Evolutionary conservation across 805 yeast genomes (phyloP), one percentile per base, ranked within the genome.

Genomic region (Scheffersomyces stipitis): DNA sequence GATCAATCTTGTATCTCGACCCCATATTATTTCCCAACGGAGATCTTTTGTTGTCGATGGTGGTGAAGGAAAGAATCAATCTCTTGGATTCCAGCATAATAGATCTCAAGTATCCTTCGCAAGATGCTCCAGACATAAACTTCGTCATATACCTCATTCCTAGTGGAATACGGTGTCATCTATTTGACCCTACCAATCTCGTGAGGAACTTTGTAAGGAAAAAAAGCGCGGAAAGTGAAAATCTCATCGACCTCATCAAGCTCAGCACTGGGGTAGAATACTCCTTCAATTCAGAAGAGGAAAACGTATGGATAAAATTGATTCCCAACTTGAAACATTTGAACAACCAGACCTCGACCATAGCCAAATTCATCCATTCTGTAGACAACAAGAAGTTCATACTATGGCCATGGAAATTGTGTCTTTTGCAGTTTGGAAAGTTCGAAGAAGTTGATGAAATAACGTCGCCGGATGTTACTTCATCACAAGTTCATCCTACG

Each of bases 401-500:
- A 2, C 58, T 78, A 30, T 86, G 95, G 95, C 95, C 95, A 0
- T 60, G 82, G 49, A 76, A 75, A 31, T 60, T 85, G 15, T 82
- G 90, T 49, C 66, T 76, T 38, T 64, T 78, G 4, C 93, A 85
- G 51, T 62, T 71, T 37, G 76, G 67, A 9, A 46, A 56, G 31
- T 38, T 39, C 27, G 62, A 61, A 37, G 39, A 37, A 24, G 5
- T 24, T 13, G 31, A 23, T 20, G 52, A 15, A 42, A 45, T 12
- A 9, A 23, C n/a, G n/a, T 8, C n/a, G 26, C 8, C 17, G 26
- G 30, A 14, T 27, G 15, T 8, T 14, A 22, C n/a, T 15, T 15
- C 18, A 8, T 12, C 26, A 4, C 7, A 18, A 15, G 7, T 6
- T 15, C 5, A n/a, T n/a, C 28, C n/a, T 1, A 15, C 16, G 5